These are phyloP conservation scores for Dillenia suffruticosa DNA, from an alignment of 164 flowering plant species.

Conservation along the genomic window DNA sequence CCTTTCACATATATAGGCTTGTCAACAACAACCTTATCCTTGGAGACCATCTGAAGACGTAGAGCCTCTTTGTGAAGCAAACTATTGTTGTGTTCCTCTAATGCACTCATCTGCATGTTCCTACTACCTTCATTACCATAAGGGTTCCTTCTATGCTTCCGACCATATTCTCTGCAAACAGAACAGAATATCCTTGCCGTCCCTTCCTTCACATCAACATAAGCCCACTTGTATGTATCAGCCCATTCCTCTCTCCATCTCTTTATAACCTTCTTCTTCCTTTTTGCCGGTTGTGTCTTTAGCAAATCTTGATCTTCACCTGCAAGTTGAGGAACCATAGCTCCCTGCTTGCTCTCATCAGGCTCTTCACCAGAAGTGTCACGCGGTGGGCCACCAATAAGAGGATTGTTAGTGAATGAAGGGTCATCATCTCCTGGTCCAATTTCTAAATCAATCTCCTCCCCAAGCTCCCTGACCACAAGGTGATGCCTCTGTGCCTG, in stretches of 20 bases:
- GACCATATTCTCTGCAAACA: constrained; percentile 87
- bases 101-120: constrained; percentile 99
- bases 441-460: constrained; percentile 95
- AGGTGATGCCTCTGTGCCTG: constrained; percentile 90
- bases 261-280: constrained; percentile 97
- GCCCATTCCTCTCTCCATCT: constrained; percentile 99
- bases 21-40: constrained; percentile 80
- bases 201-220: constrained; percentile 89
- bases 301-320: constrained; percentile 68
- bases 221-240: constrained; percentile 98
- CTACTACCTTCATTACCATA: constrained; percentile 99
- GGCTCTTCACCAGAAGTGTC: constrained; percentile 69
- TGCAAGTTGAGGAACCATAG: constrained; percentile 48
- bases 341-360: constrained; percentile 68
- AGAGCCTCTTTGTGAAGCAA: constrained; percentile 98
- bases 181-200: constrained; percentile 97
- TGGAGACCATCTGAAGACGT: constrained; percentile 93
- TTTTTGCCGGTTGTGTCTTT: constrained; percentile 53
- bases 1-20: constrained; percentile 91
- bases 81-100: constrained; percentile 98
- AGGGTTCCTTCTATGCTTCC: constrained; percentile 95
- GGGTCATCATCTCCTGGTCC: constrained; percentile 92
- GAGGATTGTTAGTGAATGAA: constrained; percentile 57
- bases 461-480: constrained; percentile 82
- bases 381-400: constrained; percentile 55